phyloP scores from a whole-genome alignment of 2,329 filamentous ascomycete genomes.

The Fusarium sp. region DNA sequence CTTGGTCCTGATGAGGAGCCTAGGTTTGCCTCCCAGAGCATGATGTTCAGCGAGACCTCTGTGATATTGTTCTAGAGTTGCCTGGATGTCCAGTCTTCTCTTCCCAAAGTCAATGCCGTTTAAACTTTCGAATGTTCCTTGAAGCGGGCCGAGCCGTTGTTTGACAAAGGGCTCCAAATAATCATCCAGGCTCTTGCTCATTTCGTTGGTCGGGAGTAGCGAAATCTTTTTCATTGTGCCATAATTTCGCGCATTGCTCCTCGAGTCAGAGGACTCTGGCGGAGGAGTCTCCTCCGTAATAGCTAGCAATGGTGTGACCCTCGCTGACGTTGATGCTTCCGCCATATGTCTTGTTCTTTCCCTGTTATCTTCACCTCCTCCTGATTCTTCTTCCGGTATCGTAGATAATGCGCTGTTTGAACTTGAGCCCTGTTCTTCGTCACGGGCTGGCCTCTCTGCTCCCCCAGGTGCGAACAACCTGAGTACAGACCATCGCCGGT shows the following conservation, averaged over 20 bases:
- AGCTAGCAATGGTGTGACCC: neutral
- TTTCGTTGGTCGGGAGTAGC: neutral
- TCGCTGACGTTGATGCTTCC: neutral
- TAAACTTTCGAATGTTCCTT: neutral
- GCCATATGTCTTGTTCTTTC: neutral
- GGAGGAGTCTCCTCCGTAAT: neutral
- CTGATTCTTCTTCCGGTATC: slow-evolving; percentile 2
- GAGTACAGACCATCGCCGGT: slow-evolving; percentile 2
- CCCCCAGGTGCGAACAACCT: neutral
- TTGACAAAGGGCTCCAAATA: neutral
- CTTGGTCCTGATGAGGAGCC: neutral
- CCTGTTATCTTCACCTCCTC: neutral
- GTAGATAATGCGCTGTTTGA: neutral
- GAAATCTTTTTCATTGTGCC: neutral
- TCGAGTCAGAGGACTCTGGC: neutral
- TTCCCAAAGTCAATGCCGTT: neutral
- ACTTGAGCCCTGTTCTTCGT: neutral
- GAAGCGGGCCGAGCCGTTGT: neutral
- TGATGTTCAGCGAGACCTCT: neutral
- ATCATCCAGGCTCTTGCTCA: neutral
- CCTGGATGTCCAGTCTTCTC: neutral
- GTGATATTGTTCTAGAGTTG: neutral
- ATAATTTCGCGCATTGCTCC: neutral
- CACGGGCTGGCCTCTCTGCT: neutral
- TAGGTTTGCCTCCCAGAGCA: neutral